Base-by-base conservation (phyloP, 139 green algal genomes). In the Bryopsis sp. region DNA sequence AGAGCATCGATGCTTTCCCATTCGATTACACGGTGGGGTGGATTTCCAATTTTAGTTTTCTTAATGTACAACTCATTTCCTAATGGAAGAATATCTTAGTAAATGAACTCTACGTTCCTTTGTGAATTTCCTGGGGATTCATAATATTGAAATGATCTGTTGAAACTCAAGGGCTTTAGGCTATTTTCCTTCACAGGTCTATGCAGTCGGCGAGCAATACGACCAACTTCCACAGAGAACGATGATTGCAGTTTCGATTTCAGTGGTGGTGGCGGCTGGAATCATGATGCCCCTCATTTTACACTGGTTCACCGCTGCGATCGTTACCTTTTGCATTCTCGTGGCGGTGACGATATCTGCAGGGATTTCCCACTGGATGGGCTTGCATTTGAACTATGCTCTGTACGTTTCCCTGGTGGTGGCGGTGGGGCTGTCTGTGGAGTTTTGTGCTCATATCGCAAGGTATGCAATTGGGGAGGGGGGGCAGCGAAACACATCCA, bases 391-490 rank as follows among this genome's bases (percentile, higher is more conserved):
- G 22, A 37, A 69, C 22, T 69, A 58, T 22, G 22, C 8, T 34
- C 4, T 36, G 11, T 69, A 58, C n/a, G 62, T 69, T 36, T 35
- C 62, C 28, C 43, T 69, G 11, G 54, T 69, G 15, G 26, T 57
- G 35, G 24, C 62, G 26, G 62, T 69, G 26, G 62, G 62, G 15
- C 26, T 69, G 26, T 54, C 62, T 31, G 62, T 69, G 36, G 62
- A 69, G 37, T 69, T 69, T 22, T 69, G 62, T 54, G 37, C 62
- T 34, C 62, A 69, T 36, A 69, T 69, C 43, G 58, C 58, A 22
- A 31, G n/a, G n/a, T n/a, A n/a, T n/a, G n/a, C n/a, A n/a, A n/a
- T n/a, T n/a, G n/a, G n/a, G n/a, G n/a, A n/a, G n/a, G n/a, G n/a
- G n/a, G n/a, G n/a, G n/a, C n/a, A n/a, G n/a, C n/a, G n/a, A n/a